Conservation (phyloP, 768 basidiomycete species). For the Mycena rosella region DNA sequence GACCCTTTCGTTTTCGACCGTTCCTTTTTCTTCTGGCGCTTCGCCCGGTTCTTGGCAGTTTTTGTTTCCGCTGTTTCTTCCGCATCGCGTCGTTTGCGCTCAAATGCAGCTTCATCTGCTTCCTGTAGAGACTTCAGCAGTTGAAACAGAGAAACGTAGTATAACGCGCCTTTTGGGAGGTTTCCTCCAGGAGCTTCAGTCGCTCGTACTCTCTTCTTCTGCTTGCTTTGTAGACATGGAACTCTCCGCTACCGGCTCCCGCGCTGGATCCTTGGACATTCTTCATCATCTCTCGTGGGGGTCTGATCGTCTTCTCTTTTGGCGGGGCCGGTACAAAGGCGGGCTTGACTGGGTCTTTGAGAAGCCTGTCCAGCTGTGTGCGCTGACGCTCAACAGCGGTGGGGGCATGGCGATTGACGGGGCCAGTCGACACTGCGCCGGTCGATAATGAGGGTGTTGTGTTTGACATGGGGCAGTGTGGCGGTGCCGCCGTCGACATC, state of each 20-base stretch:
- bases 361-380: constrained; percentile 84
- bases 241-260: constrained; percentile 97
- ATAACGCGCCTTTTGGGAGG: constrained; percentile 73
- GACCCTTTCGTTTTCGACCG: constrained; percentile 62
- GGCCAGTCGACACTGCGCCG: constrained; percentile 45
- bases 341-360: constrained; percentile 90
- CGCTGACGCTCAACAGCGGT: constrained; percentile 67
- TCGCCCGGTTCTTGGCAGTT: constrained; percentile 96
- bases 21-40: constrained; percentile 93
- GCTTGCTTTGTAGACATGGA: constrained; percentile 98
- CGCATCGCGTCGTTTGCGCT: constrained; percentile 76
- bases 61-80: constrained; percentile 84
- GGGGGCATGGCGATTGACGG: constrained; percentile 61
- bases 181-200: constrained; percentile 90
- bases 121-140: constrained; percentile 62
- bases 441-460: constrained; percentile 25
- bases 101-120: constrained; percentile 77
- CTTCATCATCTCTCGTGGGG: constrained; percentile 97
- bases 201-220: constrained; percentile 96
- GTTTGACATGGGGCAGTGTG: constrained; percentile 1
- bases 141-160: not conserved
- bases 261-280: constrained; percentile 98
- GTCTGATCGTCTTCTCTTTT: constrained; percentile 84
- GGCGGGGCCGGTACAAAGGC: constrained; percentile 84
- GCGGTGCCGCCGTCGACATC: not conserved